Percentiles rank a stretch among this genome's conserved stretches.
Conservation (phyloP, 2,329 filamentous ascomycete species). For the Colletotrichum graminicola region DNA sequence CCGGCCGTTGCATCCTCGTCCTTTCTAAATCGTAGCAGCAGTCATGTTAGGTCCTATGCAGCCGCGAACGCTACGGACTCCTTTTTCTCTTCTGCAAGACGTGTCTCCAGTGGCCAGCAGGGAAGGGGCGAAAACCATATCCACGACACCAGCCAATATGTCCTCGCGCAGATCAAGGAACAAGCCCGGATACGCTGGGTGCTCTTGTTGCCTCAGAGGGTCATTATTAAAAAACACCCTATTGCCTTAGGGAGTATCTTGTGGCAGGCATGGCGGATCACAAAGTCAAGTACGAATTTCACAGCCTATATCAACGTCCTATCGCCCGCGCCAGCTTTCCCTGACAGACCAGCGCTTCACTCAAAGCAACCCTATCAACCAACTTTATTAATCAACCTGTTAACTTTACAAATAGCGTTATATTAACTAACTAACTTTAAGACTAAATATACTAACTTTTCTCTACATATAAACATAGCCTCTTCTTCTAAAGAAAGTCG, state of each 20-base stretch:
- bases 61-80: no score
- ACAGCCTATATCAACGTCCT: slow-evolving; percentile 47
- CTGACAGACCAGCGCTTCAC: neutral
- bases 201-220: neutral
- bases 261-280: slow-evolving; percentile 8
- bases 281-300: slow-evolving; percentile 48
- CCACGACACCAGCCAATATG: neutral
- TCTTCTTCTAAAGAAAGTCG: no score
- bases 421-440: no score
- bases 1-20: neutral
- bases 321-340: neutral
- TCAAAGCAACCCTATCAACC: no score
- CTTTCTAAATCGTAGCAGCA: no score
- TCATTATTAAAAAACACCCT: neutral
- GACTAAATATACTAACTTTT: no score
- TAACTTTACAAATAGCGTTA: no score
- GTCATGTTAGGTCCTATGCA: no score
- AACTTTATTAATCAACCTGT: no score
- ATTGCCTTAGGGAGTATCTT: neutral
- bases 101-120: neutral
- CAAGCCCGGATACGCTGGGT: neutral
- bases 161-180: neutral
- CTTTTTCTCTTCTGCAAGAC: neutral
- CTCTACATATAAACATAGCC: no score
- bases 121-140: neutral